Evolutionary conservation across 2,329 filamentous ascomycete genomes (phyloP), one percentile per base, ranked within the genome.

Genomic region (Ophiobolus disseminans): DNA sequence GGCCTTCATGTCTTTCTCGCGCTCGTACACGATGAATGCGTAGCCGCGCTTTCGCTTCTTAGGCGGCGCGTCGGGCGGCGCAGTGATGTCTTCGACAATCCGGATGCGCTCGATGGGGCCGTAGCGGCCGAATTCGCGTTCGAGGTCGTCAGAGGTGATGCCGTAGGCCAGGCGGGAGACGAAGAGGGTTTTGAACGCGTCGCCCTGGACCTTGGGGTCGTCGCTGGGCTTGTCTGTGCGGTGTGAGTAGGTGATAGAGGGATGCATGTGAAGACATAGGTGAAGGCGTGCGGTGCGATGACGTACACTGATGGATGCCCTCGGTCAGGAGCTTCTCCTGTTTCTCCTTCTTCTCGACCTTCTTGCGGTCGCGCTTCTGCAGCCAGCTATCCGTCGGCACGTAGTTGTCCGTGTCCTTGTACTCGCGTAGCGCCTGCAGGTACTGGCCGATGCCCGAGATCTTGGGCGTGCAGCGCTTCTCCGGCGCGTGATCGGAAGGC

Each of bases 1-100:
- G 81, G 92, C 94, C 91, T 95, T 95, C 92, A 97, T 97, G 73
- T 97, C 94, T 76, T 93, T 92, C 77, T 97, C 94, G 73, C 90
- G 88, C 76, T 97, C 93, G 72, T 93, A 99, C 45, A 97, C 90
- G 62, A 99, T 88, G 71, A 99, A 99, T 53, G 91, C 94, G 75
- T 99, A 99, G 54, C 94, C 94, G 66, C 88, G 83, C 69, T 95
- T 90, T 76, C 92, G 91, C 68, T 76, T 78, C 60, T 76, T 76
- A 6, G 55, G 43, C 10, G 70, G 62, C 38, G 89, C 47, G 82
- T 84, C 73, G 82, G 88, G 68, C 83, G 83, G 61, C 82, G 85
- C 82, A 62, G 90, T 85, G 4, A 86, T 87, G 71, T 96, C 88
- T 65, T 85, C 85, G 61, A 97, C 85, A 63, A 96, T 90, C 55